Evolutionary conservation across 2,329 filamentous ascomycete genomes (phyloP).

Genomic region (Aspergillus puulaauensis): DNA sequence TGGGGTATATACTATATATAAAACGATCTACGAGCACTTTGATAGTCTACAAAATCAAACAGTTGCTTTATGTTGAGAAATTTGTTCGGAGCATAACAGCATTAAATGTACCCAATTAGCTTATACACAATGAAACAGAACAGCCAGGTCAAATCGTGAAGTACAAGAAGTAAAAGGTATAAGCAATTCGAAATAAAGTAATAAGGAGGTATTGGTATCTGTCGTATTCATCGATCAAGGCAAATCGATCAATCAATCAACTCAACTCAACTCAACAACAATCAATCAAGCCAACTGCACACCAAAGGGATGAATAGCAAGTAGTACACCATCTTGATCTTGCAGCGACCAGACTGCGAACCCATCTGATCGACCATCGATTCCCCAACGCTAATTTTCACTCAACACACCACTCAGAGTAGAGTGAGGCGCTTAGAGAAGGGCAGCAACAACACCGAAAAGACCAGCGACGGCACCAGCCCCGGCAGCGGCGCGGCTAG

Average conservation of each 20-base stretch:
- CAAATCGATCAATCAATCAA: slow-evolving; percentile 5
- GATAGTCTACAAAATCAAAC: not conserved
- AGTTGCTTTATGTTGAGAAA: not conserved
- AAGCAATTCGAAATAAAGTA: not conserved
- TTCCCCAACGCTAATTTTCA: not conserved
- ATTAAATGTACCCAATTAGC: slow-evolving; percentile 5
- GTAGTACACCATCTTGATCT: not conserved
- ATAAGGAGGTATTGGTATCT: slow-evolving; percentile 2
- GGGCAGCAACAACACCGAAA: slow-evolving; percentile 50
- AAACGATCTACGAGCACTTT: no score
- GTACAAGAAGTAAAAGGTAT: not conserved
- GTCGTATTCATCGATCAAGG: slow-evolving; percentile 11
- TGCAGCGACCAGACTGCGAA: not conserved
- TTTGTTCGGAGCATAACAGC: not conserved
- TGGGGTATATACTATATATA: not conserved
- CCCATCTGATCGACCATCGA: not conserved
- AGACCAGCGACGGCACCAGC: slow-evolving; percentile 53
- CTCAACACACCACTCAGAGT: not conserved
- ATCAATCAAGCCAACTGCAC: not conserved
- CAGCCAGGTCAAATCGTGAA: slow-evolving; percentile 3
- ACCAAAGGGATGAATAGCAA: no score
- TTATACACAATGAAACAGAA: slow-evolving; percentile 13
- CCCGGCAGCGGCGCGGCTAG: slow-evolving; percentile 47
- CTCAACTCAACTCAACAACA: not conserved
- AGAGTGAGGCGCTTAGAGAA: slow-evolving; percentile 38